These are phyloP conservation scores for Geotrichum europaeum DNA, from an alignment of 1,139 yeast genomes.

Conservation along the genomic window DNA sequence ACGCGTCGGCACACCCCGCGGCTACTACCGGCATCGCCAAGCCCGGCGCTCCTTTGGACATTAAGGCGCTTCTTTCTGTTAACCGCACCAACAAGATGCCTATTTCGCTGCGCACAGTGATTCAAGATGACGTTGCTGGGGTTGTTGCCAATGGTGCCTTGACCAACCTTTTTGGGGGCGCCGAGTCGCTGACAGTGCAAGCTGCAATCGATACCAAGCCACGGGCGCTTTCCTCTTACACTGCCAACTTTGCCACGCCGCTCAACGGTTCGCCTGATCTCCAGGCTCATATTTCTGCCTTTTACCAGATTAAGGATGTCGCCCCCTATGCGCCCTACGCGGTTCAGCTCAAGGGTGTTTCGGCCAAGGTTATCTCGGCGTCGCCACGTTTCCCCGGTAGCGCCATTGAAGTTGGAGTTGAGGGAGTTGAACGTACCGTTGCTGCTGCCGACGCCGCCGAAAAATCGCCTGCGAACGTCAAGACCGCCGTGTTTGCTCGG, in stretches of 20 bases:
- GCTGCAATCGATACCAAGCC: constrained; percentile 79
- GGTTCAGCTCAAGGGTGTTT: background rate
- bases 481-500: constrained; percentile 51
- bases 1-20: background rate
- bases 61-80: constrained; percentile 24
- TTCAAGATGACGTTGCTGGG: constrained; percentile 86
- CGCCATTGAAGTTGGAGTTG: constrained; percentile 23
- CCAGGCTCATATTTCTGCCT: constrained; percentile 10
- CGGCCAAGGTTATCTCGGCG: constrained; percentile 7
- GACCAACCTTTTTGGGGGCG: constrained; percentile 82
- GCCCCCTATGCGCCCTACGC: constrained; percentile 7
- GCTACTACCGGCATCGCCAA: background rate
- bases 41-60: constrained; percentile 15
- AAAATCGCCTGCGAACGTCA: constrained; percentile 39
- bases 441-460: constrained; percentile 25
- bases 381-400: constrained; percentile 12
- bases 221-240: constrained; percentile 46
- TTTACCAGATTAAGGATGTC: background rate
- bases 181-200: constrained; percentile 70
- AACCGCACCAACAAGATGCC: constrained; percentile 41
- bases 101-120: constrained; percentile 87
- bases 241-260: constrained; percentile 43
- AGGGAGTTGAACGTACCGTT: constrained; percentile 25
- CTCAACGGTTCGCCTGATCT: constrained; percentile 25
- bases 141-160: constrained; percentile 45